phyloP scores from a whole-genome alignment of 1,284 basidiomycete genomes.

The Trichosporon ovoides region DNA sequence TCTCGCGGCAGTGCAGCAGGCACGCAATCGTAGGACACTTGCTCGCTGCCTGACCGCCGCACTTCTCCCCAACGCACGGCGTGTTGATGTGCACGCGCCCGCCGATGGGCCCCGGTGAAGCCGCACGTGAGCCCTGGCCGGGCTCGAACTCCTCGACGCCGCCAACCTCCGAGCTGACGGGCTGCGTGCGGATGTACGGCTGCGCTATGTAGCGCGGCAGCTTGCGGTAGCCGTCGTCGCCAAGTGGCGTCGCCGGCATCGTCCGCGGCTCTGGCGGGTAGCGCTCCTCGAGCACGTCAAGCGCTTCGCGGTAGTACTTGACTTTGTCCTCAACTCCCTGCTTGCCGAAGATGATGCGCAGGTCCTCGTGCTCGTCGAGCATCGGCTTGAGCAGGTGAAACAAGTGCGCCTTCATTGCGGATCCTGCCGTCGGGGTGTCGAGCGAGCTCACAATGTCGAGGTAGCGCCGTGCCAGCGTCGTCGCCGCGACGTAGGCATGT shows the following conservation, averaged over 20 bases:
- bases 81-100: slow-evolving; percentile 10
- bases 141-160: neutral
- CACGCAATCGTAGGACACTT: slow-evolving; percentile 43
- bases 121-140: slow-evolving; percentile 7
- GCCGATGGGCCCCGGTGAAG: slow-evolving; percentile 12
- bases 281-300: slow-evolving; percentile 61
- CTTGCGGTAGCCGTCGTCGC: slow-evolving; percentile 49
- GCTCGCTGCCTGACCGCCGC: slow-evolving; percentile 26
- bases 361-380: slow-evolving; percentile 62
- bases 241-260: slow-evolving; percentile 33
- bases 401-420: slow-evolving; percentile 83
- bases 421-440: slow-evolving; percentile 65
- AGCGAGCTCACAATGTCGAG: slow-evolving; percentile 70
- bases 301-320: slow-evolving; percentile 55
- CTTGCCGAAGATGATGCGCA: slow-evolving; percentile 57
- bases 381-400: slow-evolving; percentile 87
- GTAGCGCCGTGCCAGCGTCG: slow-evolving; percentile 75
- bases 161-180: slow-evolving; percentile 28
- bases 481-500: slow-evolving; percentile 58
- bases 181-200: slow-evolving; percentile 66
- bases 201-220: slow-evolving; percentile 81
- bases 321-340: slow-evolving; percentile 32
- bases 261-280: slow-evolving; percentile 50
- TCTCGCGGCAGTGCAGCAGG: slow-evolving; percentile 44
- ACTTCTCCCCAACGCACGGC: slow-evolving; percentile 10